Evolutionary conservation across 306 rosid species (phyloP).

Genomic region (Astragalus membranaceus): DNA sequence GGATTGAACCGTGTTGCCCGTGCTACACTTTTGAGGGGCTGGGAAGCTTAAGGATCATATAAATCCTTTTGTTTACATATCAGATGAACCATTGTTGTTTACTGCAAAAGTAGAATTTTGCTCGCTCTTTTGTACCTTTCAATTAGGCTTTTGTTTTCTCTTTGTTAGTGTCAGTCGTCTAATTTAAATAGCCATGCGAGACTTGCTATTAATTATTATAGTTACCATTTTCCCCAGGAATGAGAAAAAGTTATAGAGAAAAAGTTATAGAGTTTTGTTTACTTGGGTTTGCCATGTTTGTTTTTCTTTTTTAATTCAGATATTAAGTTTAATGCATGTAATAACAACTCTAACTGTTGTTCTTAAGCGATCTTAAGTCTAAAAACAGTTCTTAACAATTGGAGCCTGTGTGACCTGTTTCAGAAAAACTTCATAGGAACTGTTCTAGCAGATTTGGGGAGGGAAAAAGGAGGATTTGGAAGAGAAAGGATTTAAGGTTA

Average conservation of each 20-base stretch:
- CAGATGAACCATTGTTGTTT: background rate
- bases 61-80: background rate
- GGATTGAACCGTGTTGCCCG: conserved; percentile 74
- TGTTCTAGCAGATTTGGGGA: no score
- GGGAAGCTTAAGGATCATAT: conserved; percentile 41
- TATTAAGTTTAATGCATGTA: background rate
- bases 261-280: background rate
- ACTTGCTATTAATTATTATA: conserved; percentile 13
- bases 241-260: background rate
- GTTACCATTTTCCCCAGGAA: background rate
- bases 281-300: background rate
- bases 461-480: no score
- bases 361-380: no score
- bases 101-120: conserved; percentile 1
- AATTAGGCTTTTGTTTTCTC: background rate
- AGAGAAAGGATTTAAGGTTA: background rate
- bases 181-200: background rate
- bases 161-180: background rate
- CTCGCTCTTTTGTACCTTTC: background rate
- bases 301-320: background rate
- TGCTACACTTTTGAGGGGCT: conserved; percentile 60
- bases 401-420: no score
- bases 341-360: background rate
- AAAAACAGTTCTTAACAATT: no score
- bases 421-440: no score